Percentiles rank a stretch among this genome's conserved stretches.
Evolutionary conservation across 768 basidiomycete genomes (phyloP).

Genomic region (Arthromyces matolae): DNA sequence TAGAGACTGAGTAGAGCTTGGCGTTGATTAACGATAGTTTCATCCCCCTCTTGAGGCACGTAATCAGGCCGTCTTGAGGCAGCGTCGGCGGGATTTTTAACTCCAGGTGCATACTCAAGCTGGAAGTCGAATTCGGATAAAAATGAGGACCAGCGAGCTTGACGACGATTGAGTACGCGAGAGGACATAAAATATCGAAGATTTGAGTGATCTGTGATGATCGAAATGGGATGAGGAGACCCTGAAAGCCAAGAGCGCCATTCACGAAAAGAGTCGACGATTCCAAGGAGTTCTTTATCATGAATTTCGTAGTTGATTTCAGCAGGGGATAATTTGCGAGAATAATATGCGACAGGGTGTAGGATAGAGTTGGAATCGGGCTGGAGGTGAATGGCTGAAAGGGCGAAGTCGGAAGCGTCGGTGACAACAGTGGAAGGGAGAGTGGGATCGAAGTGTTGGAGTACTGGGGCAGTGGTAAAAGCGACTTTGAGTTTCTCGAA

Average conservation of each 20-base stretch:
- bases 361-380: conserved; percentile 18
- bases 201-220: conserved; percentile 34
- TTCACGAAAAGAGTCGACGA: no score
- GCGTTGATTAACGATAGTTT: conserved; percentile 14
- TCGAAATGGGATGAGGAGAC: conserved; percentile 15
- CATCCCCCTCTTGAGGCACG: conserved; percentile 24
- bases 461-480: no score
- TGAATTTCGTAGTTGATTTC: no score
- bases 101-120: conserved; percentile 27
- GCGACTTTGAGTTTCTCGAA: conserved; percentile 24
- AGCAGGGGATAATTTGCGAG: no score
- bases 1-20: conserved; percentile 26
- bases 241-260: conserved; percentile 31
- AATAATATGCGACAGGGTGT: conserved; percentile 28
- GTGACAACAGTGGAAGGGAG: background rate
- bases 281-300: no score
- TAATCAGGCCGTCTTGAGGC: conserved; percentile 28
- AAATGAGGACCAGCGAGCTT: conserved; percentile 43
- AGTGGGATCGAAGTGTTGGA: no score
- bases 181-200: conserved; percentile 41
- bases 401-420: conserved; percentile 6
- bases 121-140: conserved; percentile 35
- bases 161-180: conserved; percentile 38
- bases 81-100: conserved; percentile 27
- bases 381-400: conserved; percentile 29